Evolutionary conservation across 805 yeast genomes (phyloP).

Genomic region (Metschnikowia gruessii): DNA sequence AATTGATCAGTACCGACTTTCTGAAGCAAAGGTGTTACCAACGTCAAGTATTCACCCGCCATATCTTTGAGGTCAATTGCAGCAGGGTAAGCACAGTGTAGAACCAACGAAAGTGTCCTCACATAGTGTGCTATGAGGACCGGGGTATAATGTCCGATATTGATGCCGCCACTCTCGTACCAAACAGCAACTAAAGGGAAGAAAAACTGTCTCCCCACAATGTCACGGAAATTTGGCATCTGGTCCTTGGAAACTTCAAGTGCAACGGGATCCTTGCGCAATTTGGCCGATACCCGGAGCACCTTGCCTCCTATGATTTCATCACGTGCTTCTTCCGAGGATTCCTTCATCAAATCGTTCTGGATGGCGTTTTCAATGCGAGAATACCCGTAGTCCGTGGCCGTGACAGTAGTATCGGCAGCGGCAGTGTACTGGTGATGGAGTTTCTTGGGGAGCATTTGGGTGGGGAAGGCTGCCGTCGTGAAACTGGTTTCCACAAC

Average conservation of each 20-base stretch:
- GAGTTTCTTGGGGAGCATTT: slow-evolving; percentile 44
- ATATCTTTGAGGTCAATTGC: slow-evolving; percentile 50
- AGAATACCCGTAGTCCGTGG: slow-evolving; percentile 20
- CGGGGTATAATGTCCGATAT: slow-evolving; percentile 52
- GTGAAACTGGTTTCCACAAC: slow-evolving; percentile 36
- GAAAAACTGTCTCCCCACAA: slow-evolving; percentile 46
- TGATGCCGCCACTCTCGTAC: slow-evolving; percentile 46
- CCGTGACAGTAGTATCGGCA: no score
- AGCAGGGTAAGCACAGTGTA: slow-evolving; percentile 58
- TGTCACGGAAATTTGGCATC: slow-evolving; percentile 31
- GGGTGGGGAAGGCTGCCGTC: slow-evolving; percentile 33
- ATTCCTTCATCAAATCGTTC: slow-evolving; percentile 31
- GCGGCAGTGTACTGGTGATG: slow-evolving; percentile 42
- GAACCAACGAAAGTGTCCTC: slow-evolving; percentile 53
- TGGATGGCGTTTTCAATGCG: slow-evolving; percentile 26
- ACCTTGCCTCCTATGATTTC: slow-evolving; percentile 39
- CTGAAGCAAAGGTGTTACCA: slow-evolving; percentile 29
- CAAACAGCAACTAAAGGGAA: slow-evolving; percentile 55
- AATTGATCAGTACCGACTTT: slow-evolving; percentile 26
- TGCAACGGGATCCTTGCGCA: slow-evolving; percentile 20
- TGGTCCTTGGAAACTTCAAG: slow-evolving; percentile 18
- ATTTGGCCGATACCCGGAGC: slow-evolving; percentile 40
- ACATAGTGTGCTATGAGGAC: slow-evolving; percentile 57
- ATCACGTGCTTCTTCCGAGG: slow-evolving; percentile 32
- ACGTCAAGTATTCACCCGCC: slow-evolving; percentile 49